These are phyloP conservation scores for Cladosporium austrohemisphaericum DNA, from an alignment of 2,329 filamentous ascomycete genomes.

Conservation along the genomic window DNA sequence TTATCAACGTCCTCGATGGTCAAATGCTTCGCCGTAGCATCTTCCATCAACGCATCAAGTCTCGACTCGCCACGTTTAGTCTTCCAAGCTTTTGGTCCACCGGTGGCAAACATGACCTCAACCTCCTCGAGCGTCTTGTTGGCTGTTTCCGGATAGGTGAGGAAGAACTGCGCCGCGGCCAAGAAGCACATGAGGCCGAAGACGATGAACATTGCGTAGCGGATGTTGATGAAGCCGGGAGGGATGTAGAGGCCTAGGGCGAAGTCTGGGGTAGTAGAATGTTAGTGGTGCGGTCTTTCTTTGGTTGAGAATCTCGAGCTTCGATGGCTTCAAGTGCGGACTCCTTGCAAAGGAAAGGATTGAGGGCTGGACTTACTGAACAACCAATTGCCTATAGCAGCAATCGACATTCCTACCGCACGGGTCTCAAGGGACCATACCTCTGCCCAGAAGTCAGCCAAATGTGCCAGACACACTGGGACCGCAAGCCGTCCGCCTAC, in stretches of 20 bases:
- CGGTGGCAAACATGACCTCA: constrained; percentile 36
- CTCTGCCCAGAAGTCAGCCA: too few species aligned
- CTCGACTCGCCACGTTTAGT: constrained; percentile 35
- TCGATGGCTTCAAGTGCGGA: too few species aligned
- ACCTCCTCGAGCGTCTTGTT: constrained; percentile 39
- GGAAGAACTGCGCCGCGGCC: constrained; percentile 44
- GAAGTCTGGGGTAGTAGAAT: not conserved
- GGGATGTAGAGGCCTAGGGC: constrained; percentile 55
- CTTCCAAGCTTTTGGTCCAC: constrained; percentile 35
- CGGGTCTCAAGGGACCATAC: constrained; percentile 60
- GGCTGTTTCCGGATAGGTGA: constrained; percentile 42
- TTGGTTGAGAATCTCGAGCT: too few species aligned
- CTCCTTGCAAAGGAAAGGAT: too few species aligned
- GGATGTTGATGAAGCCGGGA: constrained; percentile 56
- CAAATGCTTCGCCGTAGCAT: constrained; percentile 21
- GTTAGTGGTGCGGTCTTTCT: too few species aligned
- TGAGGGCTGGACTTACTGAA: constrained; percentile 17
- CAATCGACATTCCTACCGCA: constrained; percentile 56
- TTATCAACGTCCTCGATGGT: constrained; percentile 18
- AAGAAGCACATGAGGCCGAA: constrained; percentile 48
- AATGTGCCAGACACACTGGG: too few species aligned
- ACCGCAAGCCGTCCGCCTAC: too few species aligned
- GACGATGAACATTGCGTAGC: constrained; percentile 51
- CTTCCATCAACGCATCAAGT: constrained; percentile 27
- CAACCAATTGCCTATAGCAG: constrained; percentile 50